phyloP scores from a whole-genome alignment of 129 eudicot species.

The Tagetes erecta region DNA sequence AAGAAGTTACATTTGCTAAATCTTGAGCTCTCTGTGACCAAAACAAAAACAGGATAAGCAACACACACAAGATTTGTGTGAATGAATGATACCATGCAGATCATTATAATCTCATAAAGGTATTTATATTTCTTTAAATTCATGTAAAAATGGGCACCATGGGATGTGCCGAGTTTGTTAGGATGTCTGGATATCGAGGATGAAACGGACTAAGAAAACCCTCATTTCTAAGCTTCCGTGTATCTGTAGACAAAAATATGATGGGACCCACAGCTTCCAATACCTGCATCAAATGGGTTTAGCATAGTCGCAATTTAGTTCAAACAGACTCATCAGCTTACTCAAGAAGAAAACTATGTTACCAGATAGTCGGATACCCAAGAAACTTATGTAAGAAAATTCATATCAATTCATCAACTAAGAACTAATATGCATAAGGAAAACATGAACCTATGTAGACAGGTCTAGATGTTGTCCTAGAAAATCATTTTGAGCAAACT shows the following conservation, averaged over 20 bases:
- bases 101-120: slow-evolving; percentile 6
- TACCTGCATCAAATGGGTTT: slow-evolving; percentile 54
- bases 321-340: slow-evolving; percentile 17
- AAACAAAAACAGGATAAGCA: slow-evolving; percentile 16
- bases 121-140: slow-evolving; percentile 10
- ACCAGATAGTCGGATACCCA: not conserved
- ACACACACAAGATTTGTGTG: not conserved
- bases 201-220: slow-evolving; percentile 98
- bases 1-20: slow-evolving; percentile 93
- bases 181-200: slow-evolving; percentile 98
- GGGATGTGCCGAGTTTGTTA: slow-evolving; percentile 98
- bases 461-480: slow-evolving; percentile 8
- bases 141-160: slow-evolving; percentile 52
- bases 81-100: slow-evolving; percentile 9
- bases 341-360: slow-evolving; percentile 5
- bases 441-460: slow-evolving; percentile 23
- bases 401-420: not conserved
- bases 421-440: slow-evolving; percentile 12
- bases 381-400: not conserved
- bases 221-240: slow-evolving; percentile 97
- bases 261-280: slow-evolving; percentile 98
- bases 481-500: slow-evolving; percentile 11
- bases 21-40: slow-evolving; percentile 92
- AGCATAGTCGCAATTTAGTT: slow-evolving; percentile 15
- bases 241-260: slow-evolving; percentile 89